Evolutionary conservation across 129 eudicot genomes (phyloP).

Genomic region (Oenanthe sinensis): DNA sequence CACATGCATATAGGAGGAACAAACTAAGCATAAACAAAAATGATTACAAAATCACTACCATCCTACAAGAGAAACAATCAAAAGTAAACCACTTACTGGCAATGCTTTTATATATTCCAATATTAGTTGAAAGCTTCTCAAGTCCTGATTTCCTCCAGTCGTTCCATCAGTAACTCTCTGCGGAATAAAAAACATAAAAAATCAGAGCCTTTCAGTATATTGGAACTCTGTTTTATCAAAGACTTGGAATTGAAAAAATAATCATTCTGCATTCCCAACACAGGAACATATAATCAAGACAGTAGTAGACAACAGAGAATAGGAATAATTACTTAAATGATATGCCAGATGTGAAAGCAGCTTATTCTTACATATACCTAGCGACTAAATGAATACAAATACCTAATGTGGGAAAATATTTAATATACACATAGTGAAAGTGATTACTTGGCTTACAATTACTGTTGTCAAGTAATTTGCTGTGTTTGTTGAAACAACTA

Average conservation of each 20-base stretch:
- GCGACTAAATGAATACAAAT: neutral
- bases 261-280: neutral
- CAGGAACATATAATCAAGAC: neutral
- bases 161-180: constrained; percentile 73
- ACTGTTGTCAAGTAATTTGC: neutral
- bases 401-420: neutral
- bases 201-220: constrained; percentile 7
- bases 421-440: neutral
- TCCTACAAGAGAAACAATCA: constrained; percentile 2
- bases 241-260: neutral
- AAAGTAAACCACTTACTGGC: constrained; percentile 50
- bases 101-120: constrained; percentile 92
- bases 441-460: neutral
- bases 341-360: neutral
- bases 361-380: neutral
- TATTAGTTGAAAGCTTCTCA: constrained; percentile 82
- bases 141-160: constrained; percentile 57
- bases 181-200: neutral
- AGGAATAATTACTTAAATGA: neutral
- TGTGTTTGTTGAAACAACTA: too few relatives aligned
- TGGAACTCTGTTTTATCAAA: neutral
- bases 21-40: neutral
- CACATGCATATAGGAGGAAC: neutral
- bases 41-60: neutral
- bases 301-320: neutral